Evolutionary conservation across 768 basidiomycete genomes (phyloP).

Genomic region (Suillus cothurnatus): DNA sequence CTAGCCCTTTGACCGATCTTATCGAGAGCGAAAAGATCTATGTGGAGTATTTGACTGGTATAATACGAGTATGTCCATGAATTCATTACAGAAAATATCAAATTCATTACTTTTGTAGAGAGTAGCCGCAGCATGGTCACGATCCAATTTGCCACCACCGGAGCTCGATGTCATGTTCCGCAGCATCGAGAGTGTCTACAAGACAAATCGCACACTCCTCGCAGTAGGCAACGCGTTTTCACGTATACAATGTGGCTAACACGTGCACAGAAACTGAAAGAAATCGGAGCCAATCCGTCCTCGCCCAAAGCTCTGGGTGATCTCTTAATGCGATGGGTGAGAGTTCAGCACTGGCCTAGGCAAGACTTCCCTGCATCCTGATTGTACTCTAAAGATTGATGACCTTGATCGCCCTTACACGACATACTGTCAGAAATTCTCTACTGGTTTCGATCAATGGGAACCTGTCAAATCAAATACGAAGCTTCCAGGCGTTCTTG

Average conservation of each 20-base stretch:
- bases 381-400: conserved; percentile 64
- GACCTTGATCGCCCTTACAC: conserved; percentile 89
- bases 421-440: conserved; percentile 72
- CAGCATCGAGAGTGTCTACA: conserved; percentile 89
- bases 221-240: conserved; percentile 43
- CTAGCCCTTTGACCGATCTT: conserved; percentile 88
- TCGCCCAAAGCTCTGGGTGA: conserved; percentile 95
- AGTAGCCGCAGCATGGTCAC: conserved; percentile 98
- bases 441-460: conserved; percentile 82
- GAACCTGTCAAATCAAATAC: conserved; percentile 76
- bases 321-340: conserved; percentile 95
- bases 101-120: conserved; percentile 53
- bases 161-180: conserved; percentile 95
- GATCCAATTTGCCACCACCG: conserved; percentile 89
- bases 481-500: conserved; percentile 68
- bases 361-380: conserved; percentile 6
- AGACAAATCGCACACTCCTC: conserved; percentile 83
- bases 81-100: conserved; percentile 15
- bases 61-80: conserved; percentile 76
- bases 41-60: conserved; percentile 85
- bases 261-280: conserved; percentile 78
- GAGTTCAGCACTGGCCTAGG: conserved; percentile 34
- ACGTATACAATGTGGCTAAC: conserved; percentile 14
- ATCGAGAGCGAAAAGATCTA: conserved; percentile 93
- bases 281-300: conserved; percentile 89